Conservation (phyloP, 148 eudicot species). For the Cornus kousa region DNA sequence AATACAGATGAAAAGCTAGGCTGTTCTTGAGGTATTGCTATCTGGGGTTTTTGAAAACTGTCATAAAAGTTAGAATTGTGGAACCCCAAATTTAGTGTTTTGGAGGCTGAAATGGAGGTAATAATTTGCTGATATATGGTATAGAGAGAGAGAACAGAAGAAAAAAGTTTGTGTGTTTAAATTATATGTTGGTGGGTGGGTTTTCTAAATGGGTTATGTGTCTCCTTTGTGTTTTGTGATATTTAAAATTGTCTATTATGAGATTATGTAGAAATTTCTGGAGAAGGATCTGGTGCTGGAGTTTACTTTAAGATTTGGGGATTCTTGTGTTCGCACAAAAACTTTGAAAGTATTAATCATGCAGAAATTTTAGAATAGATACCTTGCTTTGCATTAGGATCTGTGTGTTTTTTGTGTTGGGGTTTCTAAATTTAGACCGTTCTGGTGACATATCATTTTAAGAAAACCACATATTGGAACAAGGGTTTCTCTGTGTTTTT, state of each 20-base stretch:
- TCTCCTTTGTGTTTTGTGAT: not conserved
- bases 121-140: not conserved
- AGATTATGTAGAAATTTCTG: not conserved
- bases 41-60: not conserved
- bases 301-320: not conserved
- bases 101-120: not conserved
- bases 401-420: not conserved
- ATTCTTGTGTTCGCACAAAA: not conserved
- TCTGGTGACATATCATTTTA: not conserved
- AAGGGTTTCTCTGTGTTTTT: not conserved
- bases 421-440: not conserved
- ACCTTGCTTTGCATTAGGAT: slow-evolving; percentile 2
- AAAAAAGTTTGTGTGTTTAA: not conserved
- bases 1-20: not conserved
- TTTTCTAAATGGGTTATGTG: not conserved
- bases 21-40: slow-evolving; percentile 14
- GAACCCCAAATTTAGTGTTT: not conserved
- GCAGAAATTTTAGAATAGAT: not conserved
- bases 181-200: not conserved
- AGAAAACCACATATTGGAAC: not conserved
- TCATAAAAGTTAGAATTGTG: not conserved
- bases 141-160: not conserved
- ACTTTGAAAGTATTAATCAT: not conserved
- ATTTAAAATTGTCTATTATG: not conserved
- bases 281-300: slow-evolving; percentile 5